Evolutionary conservation across 257 asterid species (phyloP), one percentile per base, ranked within the genome.

Genomic region (Mitragyna speciosa): DNA sequence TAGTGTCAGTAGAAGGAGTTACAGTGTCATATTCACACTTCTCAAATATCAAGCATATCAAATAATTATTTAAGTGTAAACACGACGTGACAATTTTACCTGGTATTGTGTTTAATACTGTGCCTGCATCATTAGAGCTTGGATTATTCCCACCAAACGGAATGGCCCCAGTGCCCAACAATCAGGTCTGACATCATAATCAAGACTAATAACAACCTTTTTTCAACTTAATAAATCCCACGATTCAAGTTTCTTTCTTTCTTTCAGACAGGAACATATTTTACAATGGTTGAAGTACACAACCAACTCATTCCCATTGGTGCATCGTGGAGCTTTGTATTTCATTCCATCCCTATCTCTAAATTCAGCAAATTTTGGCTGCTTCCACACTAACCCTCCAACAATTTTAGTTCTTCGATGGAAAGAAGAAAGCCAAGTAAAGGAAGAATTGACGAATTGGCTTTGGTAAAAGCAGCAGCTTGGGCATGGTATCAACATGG

Each of bases 401-500:
- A 6, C 24, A 49, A 4, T 28, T 5, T 51, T 39, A 15, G 1
- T 30, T 10, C 65, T 26, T 61, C n/a, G 28, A 77, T 43, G 85
- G 83, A 83, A 41, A 85, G 72, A 72, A 79, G 77, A 83, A 88
- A 81, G 77, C 56, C 77, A 12, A 78, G 65, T 7, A 41, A 28
- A 73, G 54, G 69, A 69, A 76, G 78, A 5, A 66, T 49, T 20
- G 91, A 90, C 31, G 92, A 91, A 71, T 66, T 82, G 17, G 82
- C 88, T 49, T 0, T 83, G 49, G 90, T 79, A 6, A 90, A 91
- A 77, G 88, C 94, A 1, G 88, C 92, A 45, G 91, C 92, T 78
- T 90, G 90, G 91, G 89, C 92, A 15, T 86, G 93, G 93, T 82
- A 83, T 61, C 85, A 87, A 36, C 95, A 76, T 49, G 93, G 93